A percentile compares a stretch with the other conserved stretches of the same genome.
Conservation (phyloP, 2,329 filamentous ascomycete species). For the Neofusicoccum sp. region DNA sequence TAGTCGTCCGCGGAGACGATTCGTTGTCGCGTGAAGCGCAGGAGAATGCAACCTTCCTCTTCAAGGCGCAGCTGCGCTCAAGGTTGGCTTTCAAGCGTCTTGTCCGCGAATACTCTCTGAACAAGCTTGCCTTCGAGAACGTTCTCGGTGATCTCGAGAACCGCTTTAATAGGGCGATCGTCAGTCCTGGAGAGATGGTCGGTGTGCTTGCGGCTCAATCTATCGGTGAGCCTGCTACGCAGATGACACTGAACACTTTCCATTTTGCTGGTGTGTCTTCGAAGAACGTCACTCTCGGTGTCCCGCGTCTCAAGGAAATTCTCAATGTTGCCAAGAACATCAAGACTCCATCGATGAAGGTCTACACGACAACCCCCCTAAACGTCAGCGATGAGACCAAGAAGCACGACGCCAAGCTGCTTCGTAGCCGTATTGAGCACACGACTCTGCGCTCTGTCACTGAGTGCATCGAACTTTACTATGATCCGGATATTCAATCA, state of each 20-base stretch:
- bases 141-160: constrained; percentile 87
- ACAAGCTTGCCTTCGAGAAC: constrained; percentile 88
- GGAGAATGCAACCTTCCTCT: constrained; percentile 79
- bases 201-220: constrained; percentile 96
- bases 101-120: constrained; percentile 79
- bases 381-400: constrained; percentile 64
- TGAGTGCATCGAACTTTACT: constrained; percentile 92
- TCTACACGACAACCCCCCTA: constrained; percentile 38
- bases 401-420: constrained; percentile 76
- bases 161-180: constrained; percentile 79
- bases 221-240: constrained; percentile 96
- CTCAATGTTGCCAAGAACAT: constrained; percentile 96
- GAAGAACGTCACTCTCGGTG: constrained; percentile 99
- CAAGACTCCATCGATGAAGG: constrained; percentile 96
- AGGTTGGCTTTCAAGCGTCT: constrained; percentile 90
- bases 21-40: constrained; percentile 82
- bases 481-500: constrained; percentile 83
- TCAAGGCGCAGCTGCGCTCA: constrained; percentile 89
- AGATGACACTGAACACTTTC: constrained; percentile 99
- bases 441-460: constrained; percentile 91
- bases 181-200: constrained; percentile 96
- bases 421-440: constrained; percentile 84
- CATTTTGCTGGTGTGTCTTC: constrained; percentile 99
- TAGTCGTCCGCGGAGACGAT: constrained; percentile 84
- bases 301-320: constrained; percentile 98